Base-by-base conservation (phyloP, 257 asterid genomes). In the Primulina huaijiensis region DNA sequence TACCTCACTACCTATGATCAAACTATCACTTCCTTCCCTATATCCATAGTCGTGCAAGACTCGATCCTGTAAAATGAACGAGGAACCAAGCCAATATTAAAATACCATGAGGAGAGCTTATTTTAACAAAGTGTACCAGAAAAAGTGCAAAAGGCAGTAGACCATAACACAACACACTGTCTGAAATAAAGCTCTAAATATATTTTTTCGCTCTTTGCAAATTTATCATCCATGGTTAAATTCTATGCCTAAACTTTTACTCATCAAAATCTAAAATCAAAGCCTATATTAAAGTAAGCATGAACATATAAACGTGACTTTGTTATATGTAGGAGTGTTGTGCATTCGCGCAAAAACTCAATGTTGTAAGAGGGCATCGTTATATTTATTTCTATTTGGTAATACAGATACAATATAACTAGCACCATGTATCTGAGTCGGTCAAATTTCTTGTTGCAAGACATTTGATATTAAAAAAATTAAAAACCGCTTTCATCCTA, bases 21-120 rank as follows among this genome's bases (percentile, higher is more conserved):
- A 78, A 72, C 70, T 77, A 69, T 73, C 77, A 67, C 72, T 73
- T 76, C 72, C 86, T 60, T 76, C 84, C 35, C 58, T 73, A 75
- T 84, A 72, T 55, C 74, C 79, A 34, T 84, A 68, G 75, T 77
- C 84, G 64, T 40, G 83, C 65, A 85, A 79, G 40, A 68, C 77
- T 73, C 74, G 85, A 68, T 85, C 86, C 43, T 74, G 82, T 69
- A 63, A 79, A 79, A 69, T 76, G 31, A 74, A 79, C 57, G 3
- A 16, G 21, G 57, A 50, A 50, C 21, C 57, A 50, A 14, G 57
- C 21, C 57, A 50, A 50, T 17, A 50, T 17, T 14, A 16, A 50
- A 43, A 43, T 6, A 43, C 19, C 43, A 35, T 4, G 55, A 14
- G 55, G 55, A 43, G 19, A 12, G 6, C n/a, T 12, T 43, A 12